A percentile compares a stretch with the other conserved stretches of the same genome.
phyloP scores from a whole-genome alignment of 768 basidiomycete genomes.

The Collybiopsis confluens region DNA sequence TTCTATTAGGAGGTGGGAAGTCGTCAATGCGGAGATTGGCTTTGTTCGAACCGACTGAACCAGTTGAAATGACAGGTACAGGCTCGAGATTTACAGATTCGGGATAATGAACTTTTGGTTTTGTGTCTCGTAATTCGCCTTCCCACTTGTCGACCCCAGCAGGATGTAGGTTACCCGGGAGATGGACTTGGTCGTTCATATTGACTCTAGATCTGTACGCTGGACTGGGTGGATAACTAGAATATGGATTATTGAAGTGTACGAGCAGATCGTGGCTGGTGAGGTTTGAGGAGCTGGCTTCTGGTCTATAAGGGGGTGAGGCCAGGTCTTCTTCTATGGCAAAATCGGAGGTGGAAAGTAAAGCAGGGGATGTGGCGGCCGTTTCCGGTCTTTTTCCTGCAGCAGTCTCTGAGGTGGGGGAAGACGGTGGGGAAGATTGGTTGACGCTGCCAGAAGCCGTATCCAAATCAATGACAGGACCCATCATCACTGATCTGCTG shows the following conservation, averaged over 20 bases:
- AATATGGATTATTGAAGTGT: constrained; percentile 3
- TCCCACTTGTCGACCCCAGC: constrained; percentile 4
- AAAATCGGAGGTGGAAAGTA: not conserved
- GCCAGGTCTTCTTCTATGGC: constrained; percentile 13
- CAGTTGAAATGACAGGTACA: constrained; percentile 13
- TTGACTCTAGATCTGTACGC: constrained; percentile 19
- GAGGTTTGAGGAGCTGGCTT: constrained; percentile 30
- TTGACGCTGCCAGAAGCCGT: not conserved
- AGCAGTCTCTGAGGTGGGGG: not conserved
- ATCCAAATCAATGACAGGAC: not conserved
- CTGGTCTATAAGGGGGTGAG: constrained; percentile 35
- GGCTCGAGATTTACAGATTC: constrained; percentile 28
- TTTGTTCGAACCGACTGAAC: constrained; percentile 15
- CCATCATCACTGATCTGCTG: not conserved
- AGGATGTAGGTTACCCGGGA: constrained; percentile 15
- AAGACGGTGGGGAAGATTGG: not conserved
- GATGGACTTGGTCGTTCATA: constrained; percentile 16
- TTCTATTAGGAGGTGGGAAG: not conserved
- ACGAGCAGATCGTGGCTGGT: constrained; percentile 7
- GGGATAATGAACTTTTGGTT: constrained; percentile 51
- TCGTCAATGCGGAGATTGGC: constrained; percentile 9
- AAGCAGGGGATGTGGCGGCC: not conserved
- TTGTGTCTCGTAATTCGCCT: constrained; percentile 20
- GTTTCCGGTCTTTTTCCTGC: no score
- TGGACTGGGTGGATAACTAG: constrained; percentile 22